Conservation (phyloP, 208 protist species). For the Leishmania turanica region DNA sequence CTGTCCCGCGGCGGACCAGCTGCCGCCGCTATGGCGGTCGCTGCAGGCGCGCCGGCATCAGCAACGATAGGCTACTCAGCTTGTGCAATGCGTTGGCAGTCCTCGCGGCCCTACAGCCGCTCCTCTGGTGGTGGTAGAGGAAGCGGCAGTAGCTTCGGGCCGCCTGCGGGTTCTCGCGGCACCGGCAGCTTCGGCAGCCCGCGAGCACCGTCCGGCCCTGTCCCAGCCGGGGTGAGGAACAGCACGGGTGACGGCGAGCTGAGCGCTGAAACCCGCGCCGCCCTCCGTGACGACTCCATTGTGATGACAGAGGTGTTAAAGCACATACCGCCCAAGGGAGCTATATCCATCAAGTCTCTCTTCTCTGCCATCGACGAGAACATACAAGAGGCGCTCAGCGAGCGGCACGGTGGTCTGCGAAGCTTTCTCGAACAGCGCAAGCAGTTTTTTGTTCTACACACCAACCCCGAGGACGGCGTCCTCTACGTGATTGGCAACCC, state of each 20-base stretch:
- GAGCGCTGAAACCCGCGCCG: conserved; percentile 43
- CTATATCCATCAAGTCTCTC: conserved; percentile 75
- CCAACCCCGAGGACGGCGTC: conserved; percentile 45
- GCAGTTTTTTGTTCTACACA: conserved; percentile 77
- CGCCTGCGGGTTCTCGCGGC: not conserved
- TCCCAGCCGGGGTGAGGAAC: not conserved
- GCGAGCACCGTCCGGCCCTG: not conserved
- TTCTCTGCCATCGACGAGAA: conserved; percentile 43
- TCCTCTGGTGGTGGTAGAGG: not conserved
- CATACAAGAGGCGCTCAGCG: conserved; percentile 80
- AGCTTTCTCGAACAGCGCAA: conserved; percentile 70
- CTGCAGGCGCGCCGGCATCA: not conserved
- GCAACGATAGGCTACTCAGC: not conserved
- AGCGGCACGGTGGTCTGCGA: conserved; percentile 70
- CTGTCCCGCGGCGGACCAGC: not conserved
- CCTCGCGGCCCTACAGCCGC: conserved; percentile 9
- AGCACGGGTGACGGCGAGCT: conserved; percentile 61
- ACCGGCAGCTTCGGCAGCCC: not conserved
- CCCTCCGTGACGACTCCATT: conserved; percentile 73
- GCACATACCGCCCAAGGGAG: conserved; percentile 55
- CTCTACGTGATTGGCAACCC: conserved; percentile 73
- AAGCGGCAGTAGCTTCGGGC: not conserved
- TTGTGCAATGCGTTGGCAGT: conserved; percentile 9
- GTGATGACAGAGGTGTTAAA: conserved; percentile 61
- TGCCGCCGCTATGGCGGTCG: not conserved